Conservation (phyloP, 148 eudicot species). For the Persicaria tinctoria region DNA sequence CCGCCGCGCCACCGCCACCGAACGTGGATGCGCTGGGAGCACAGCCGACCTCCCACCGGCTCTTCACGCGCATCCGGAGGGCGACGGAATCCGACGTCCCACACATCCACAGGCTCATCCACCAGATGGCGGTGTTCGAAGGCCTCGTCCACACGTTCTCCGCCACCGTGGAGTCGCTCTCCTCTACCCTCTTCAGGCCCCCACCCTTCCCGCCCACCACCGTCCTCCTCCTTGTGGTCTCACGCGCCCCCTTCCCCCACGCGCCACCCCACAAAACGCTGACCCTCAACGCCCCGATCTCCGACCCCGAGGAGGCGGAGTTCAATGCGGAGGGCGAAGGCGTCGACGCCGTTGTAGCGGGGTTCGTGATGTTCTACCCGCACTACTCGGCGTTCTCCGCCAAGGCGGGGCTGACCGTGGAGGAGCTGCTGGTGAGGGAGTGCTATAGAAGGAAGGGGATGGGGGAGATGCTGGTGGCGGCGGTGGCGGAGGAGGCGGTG, state of each 20-base stretch:
- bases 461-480: conserved; percentile 52
- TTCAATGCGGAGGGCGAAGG: conserved; percentile 16
- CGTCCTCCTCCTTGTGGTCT: conserved; percentile 59
- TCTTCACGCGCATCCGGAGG: conserved; percentile 53
- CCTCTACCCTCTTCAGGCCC: conserved; percentile 57
- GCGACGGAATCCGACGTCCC: conserved; percentile 52
- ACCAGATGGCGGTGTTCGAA: conserved; percentile 65
- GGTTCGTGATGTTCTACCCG: conserved; percentile 65
- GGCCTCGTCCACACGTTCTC: conserved; percentile 46
- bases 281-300: conserved; percentile 23
- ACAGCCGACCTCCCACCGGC: conserved; percentile 12
- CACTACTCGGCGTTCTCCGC: conserved; percentile 65
- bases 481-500: conserved; percentile 63
- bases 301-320: conserved; percentile 30
- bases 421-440: conserved; percentile 73
- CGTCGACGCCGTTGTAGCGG: conserved; percentile 32
- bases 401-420: conserved; percentile 66
- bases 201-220: conserved; percentile 70
- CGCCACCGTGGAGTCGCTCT: conserved; percentile 50
- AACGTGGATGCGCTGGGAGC: no score
- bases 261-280: conserved; percentile 36
- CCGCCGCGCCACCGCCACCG: no score
- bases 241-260: conserved; percentile 21
- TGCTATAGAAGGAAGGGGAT: conserved; percentile 58
- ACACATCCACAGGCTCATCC: conserved; percentile 71